Percentiles rank a stretch among this genome's conserved stretches.
phyloP scores from a whole-genome alignment of 2,329 filamentous ascomycete species.

The Raffaelea ambrosiae region DNA sequence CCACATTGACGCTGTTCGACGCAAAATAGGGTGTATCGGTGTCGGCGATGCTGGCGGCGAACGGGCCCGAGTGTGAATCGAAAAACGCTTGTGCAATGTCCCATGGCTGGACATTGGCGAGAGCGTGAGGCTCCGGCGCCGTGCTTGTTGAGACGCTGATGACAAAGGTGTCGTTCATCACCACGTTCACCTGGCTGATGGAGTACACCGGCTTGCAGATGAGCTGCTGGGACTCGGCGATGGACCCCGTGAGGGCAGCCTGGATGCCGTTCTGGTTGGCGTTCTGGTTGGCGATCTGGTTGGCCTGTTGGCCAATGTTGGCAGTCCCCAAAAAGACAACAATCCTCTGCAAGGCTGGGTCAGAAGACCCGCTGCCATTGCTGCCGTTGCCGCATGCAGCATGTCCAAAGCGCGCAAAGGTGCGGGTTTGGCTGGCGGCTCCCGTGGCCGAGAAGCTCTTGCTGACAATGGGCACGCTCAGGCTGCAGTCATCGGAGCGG shows the following conservation, averaged over 20 bases:
- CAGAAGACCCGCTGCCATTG: too few relatives aligned
- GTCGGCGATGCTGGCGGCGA: slow-evolving; percentile 7
- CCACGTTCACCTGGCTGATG: slow-evolving; percentile 15
- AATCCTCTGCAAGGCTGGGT: slow-evolving; percentile 17
- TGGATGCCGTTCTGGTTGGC: slow-evolving; percentile 5
- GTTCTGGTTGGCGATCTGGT: slow-evolving; percentile 5
- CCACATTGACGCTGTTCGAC: slow-evolving; percentile 17
- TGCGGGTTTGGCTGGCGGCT: slow-evolving; percentile 8
- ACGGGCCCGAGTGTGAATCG: slow-evolving; percentile 11
- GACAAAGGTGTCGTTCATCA: slow-evolving; percentile 15
- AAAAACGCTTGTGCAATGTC: slow-evolving; percentile 18
- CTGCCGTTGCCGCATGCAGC: slow-evolving; percentile 12
- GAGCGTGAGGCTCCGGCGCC: slow-evolving; percentile 1
- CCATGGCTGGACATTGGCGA: slow-evolving; percentile 16
- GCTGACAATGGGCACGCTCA: slow-evolving; percentile 12
- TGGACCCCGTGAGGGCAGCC: slow-evolving; percentile 8
- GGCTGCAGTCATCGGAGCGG: slow-evolving; percentile 12
- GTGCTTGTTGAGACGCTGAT: slow-evolving; percentile 10
- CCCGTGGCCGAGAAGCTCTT: slow-evolving; percentile 4
- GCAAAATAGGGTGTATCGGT: slow-evolving; percentile 17
- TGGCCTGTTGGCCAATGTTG: slow-evolving; percentile 5
- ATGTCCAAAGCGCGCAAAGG: slow-evolving; percentile 15
- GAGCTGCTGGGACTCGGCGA: slow-evolving; percentile 17
- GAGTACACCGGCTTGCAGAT: slow-evolving; percentile 19
- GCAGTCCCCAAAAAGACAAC: slow-evolving; percentile 16